phyloP scores from a whole-genome alignment of 2,329 filamentous ascomycete genomes.

The Alternaria brassicae region DNA sequence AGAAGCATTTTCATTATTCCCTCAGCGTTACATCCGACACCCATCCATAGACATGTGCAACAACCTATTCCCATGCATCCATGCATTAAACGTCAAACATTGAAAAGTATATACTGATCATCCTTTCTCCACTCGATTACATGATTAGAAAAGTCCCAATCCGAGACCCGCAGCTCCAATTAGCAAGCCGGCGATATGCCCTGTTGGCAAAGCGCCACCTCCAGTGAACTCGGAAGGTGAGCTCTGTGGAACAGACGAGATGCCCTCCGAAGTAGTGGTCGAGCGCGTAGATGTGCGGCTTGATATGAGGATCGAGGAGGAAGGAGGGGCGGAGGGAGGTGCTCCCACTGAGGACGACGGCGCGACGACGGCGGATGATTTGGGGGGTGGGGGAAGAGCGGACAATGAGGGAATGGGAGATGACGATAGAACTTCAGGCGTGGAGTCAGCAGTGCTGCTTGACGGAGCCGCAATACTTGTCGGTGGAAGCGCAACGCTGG shows the following conservation, averaged over 20 bases:
- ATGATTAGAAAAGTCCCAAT: conserved; percentile 28
- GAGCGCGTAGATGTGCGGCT: conserved; percentile 19
- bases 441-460: conserved; percentile 33
- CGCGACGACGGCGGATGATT: not conserved
- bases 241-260: conserved; percentile 11
- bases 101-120: not conserved
- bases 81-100: conserved; percentile 11
- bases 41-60: conserved; percentile 1
- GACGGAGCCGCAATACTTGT: conserved; percentile 23
- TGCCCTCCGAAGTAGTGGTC: conserved; percentile 10
- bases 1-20: not conserved
- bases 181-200: conserved; percentile 27
- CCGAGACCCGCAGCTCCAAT: conserved; percentile 37
- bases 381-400: not conserved
- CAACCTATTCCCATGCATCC: not conserved
- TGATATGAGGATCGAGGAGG: conserved; percentile 7
- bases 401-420: conserved; percentile 4
- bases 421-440: conserved; percentile 25
- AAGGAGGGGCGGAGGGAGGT: not conserved
- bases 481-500: conserved; percentile 4
- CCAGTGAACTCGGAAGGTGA: conserved; percentile 20
- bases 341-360: conserved; percentile 1
- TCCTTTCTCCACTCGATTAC: not conserved
- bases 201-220: conserved; percentile 25
- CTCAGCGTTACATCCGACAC: conserved; percentile 9